Conservation (phyloP, 768 basidiomycete species). For the Suillus subluteus region DNA sequence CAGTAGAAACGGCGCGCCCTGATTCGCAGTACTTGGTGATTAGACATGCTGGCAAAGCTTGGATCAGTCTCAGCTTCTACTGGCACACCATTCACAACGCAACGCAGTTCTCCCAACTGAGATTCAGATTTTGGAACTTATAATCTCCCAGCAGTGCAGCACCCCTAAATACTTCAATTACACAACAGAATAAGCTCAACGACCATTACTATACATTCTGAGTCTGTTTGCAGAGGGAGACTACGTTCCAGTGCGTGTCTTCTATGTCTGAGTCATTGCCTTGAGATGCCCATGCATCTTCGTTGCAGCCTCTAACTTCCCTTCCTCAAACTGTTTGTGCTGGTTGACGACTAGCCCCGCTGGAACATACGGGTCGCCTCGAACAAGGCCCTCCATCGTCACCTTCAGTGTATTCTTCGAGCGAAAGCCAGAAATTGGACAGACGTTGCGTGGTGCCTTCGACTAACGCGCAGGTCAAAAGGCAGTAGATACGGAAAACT, state of each 20-base stretch:
- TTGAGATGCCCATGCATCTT: background rate
- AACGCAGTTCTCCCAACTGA: background rate
- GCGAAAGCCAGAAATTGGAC: slow-evolving; percentile 60
- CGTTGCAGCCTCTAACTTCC: slow-evolving; percentile 26
- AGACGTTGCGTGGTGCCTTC: slow-evolving; percentile 52
- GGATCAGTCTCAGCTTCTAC: background rate
- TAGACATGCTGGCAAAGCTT: background rate
- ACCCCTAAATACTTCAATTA: background rate
- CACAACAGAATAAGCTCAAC: too few species aligned
- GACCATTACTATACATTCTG: background rate
- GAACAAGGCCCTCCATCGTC: slow-evolving; percentile 41
- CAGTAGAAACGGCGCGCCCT: background rate
- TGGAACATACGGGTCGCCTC: slow-evolving; percentile 36
- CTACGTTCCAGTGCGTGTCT: background rate
- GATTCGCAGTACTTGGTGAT: background rate
- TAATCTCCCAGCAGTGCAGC: background rate
- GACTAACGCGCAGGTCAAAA: slow-evolving; percentile 57
- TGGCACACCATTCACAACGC: background rate
- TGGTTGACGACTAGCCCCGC: slow-evolving; percentile 22
- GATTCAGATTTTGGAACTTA: background rate
- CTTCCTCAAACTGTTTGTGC: slow-evolving; percentile 33
- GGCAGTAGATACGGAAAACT: background rate
- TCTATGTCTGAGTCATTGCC: slow-evolving; percentile 6
- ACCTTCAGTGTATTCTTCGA: slow-evolving; percentile 48
- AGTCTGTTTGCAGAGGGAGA: background rate